These are phyloP conservation scores for Lachancea nothofagi DNA, from an alignment of 805 yeast species.

Conservation along the genomic window DNA sequence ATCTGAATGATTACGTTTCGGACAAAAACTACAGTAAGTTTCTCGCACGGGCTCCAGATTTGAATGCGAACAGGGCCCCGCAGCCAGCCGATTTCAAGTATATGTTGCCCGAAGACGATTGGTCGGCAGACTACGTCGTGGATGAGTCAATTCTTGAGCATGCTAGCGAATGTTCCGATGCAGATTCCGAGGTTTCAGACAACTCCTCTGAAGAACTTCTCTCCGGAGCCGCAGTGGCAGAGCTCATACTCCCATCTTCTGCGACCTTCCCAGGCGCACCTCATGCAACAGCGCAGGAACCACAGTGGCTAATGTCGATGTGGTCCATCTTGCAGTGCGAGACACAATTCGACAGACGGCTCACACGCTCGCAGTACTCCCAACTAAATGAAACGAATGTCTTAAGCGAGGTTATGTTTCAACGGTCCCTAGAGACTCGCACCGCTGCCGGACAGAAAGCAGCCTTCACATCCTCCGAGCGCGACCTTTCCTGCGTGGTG, in stretches of 20 bases:
- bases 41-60: conserved; percentile 14
- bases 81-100: conserved; percentile 24
- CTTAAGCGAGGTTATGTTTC: conserved; percentile 25
- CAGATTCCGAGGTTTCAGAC: background rate
- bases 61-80: background rate
- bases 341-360: conserved; percentile 18
- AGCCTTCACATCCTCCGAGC: conserved; percentile 13
- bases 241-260: background rate
- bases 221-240: conserved; percentile 1
- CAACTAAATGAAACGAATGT: conserved; percentile 27
- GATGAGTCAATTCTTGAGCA: conserved; percentile 23
- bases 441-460: conserved; percentile 22
- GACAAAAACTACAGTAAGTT: conserved; percentile 24
- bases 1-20: conserved; percentile 23
- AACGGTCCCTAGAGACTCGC: conserved; percentile 15
- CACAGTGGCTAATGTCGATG: conserved; percentile 27
- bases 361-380: conserved; percentile 36
- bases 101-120: conserved; percentile 38
- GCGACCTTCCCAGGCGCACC: background rate
- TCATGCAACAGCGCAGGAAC: conserved; percentile 12
- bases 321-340: conserved; percentile 27
- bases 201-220: background rate
- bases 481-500: conserved; percentile 59
- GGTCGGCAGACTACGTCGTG: conserved; percentile 31
- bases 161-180: background rate